A percentile compares a stretch with the other conserved stretches of the same genome.
phyloP scores from a whole-genome alignment of 805 yeast species.

The Ogataea philodendri region DNA sequence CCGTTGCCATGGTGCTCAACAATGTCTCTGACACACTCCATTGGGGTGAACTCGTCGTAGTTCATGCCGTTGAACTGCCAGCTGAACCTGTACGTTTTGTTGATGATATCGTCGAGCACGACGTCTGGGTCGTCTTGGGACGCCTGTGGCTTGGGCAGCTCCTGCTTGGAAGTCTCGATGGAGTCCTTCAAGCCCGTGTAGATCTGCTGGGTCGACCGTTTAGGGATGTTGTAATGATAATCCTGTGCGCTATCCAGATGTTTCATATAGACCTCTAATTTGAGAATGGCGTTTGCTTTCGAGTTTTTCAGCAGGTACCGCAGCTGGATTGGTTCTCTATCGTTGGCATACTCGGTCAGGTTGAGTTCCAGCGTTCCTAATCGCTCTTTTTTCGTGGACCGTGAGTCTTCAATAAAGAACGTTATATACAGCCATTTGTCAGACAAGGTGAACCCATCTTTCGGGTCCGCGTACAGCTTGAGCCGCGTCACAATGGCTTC shows the following conservation, averaged over 20 bases:
- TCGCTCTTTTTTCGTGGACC: constrained; percentile 39
- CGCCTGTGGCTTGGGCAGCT: not conserved
- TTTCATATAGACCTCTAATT: constrained; percentile 44
- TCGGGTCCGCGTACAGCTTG: constrained; percentile 40
- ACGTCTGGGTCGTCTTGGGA: constrained; percentile 4
- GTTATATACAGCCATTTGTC: constrained; percentile 43
- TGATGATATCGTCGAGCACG: constrained; percentile 25
- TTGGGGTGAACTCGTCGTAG: constrained; percentile 55
- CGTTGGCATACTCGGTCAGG: constrained; percentile 66
- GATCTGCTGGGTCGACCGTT: constrained; percentile 19
- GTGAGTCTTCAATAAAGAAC: constrained; percentile 35
- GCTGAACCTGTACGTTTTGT: constrained; percentile 32
- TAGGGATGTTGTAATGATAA: constrained; percentile 22
- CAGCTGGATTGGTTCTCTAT: constrained; percentile 49
- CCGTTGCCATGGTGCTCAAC: constrained; percentile 65
- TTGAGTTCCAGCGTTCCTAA: constrained; percentile 70
- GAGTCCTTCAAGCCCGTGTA: constrained; percentile 28
- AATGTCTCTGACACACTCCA: constrained; percentile 72
- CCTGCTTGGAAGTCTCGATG: constrained; percentile 12
- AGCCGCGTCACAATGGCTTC: constrained; percentile 31
- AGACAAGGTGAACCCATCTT: constrained; percentile 36
- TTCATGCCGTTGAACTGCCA: constrained; percentile 29
- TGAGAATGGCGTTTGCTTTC: constrained; percentile 78
- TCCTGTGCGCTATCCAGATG: constrained; percentile 18
- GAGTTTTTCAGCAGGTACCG: constrained; percentile 73